These are phyloP conservation scores for Planoprotostelium fungivorum DNA, from an alignment of 78 protist species.

Conservation along the genomic window DNA sequence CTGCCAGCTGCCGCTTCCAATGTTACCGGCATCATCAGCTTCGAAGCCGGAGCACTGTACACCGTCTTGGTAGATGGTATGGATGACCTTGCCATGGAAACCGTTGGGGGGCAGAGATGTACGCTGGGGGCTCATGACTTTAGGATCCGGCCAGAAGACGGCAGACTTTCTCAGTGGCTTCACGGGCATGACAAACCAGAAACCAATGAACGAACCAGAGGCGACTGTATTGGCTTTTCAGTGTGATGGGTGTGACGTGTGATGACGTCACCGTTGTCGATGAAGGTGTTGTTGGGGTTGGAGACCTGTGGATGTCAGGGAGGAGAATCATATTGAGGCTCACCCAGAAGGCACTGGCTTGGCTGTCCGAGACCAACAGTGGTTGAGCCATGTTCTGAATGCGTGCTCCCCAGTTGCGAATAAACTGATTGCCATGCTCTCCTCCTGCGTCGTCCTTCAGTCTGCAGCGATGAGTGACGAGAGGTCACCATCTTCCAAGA, in stretches of 20 bases:
- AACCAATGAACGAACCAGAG: neutral
- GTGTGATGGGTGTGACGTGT: neutral
- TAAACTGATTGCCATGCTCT: neutral
- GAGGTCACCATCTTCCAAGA: neutral
- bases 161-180: too few relatives aligned
- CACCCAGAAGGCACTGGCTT: neutral
- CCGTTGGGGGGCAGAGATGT: neutral
- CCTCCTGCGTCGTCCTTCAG: too few relatives aligned
- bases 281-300: neutral
- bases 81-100: neutral
- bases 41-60: neutral
- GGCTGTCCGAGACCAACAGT: neutral
- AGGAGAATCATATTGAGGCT: too few relatives aligned
- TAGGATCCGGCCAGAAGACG: too few relatives aligned
- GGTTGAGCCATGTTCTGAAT: neutral
- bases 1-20: neutral
- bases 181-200: neutral
- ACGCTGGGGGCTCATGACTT: too few relatives aligned
- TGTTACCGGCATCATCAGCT: neutral
- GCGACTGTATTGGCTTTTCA: neutral
- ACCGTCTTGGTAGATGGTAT: neutral
- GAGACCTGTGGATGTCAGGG: too few relatives aligned
- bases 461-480: too few relatives aligned
- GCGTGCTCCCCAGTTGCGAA: neutral
- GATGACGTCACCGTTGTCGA: neutral